Evolutionary conservation across 2,329 filamentous ascomycete species (phyloP).

Genomic region (Cladophialophora carrionii): DNA sequence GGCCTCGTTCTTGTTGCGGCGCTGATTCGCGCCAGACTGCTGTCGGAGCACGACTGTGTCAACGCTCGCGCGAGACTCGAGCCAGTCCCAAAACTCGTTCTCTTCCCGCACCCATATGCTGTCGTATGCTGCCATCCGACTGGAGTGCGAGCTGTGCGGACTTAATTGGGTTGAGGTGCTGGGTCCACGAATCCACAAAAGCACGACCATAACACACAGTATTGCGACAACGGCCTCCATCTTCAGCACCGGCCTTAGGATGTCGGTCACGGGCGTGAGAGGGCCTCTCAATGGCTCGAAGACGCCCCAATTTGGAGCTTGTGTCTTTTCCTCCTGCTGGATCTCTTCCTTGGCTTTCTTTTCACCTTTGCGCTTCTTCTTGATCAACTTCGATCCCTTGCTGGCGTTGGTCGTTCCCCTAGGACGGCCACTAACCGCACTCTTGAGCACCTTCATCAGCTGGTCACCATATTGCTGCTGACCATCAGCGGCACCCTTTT

Average conservation of each 20-base stretch:
- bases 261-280: conserved; percentile 69
- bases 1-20: conserved; percentile 6
- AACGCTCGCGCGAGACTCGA: conserved; percentile 81
- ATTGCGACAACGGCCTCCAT: conserved; percentile 78
- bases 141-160: conserved; percentile 52
- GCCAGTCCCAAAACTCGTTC: conserved; percentile 87
- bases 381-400: conserved; percentile 55
- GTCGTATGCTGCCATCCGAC: conserved; percentile 81
- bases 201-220: conserved; percentile 71
- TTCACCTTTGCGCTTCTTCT: conserved; percentile 65
- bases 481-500: conserved; percentile 91
- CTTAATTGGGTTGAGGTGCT: conserved; percentile 29
- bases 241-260: conserved; percentile 71
- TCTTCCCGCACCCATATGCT: conserved; percentile 91
- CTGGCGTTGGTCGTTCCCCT: conserved; percentile 54
- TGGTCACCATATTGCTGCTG: conserved; percentile 82
- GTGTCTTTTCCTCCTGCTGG: conserved; percentile 49
- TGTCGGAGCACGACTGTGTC: conserved; percentile 56
- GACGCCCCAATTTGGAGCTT: conserved; percentile 69
- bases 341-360: conserved; percentile 51
- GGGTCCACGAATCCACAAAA: conserved; percentile 68
- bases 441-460: conserved; percentile 72
- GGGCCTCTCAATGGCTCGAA: conserved; percentile 76
- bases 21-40: conserved; percentile 14
- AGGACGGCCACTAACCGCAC: conserved; percentile 69